Evolutionary conservation across 2,329 filamentous ascomycete genomes (phyloP).

Genomic region (Aspergillus tamarii): DNA sequence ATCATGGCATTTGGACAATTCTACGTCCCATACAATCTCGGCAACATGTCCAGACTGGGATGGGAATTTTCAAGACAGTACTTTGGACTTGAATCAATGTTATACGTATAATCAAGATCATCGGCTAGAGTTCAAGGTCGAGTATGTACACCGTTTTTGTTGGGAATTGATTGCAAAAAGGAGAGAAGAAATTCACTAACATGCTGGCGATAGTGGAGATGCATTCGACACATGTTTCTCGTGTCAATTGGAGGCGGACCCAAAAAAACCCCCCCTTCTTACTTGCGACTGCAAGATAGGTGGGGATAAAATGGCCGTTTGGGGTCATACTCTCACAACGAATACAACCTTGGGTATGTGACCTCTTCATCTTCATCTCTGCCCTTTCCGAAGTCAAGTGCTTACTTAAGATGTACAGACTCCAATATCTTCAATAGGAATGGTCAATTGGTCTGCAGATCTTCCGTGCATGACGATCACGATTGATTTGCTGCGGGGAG

Average conservation of each 20-base stretch:
- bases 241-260: background rate
- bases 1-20: background rate
- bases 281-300: too few relatives aligned
- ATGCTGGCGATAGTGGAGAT: background rate
- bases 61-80: background rate
- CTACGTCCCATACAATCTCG: background rate
- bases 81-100: background rate
- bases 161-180: background rate
- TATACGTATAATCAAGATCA: background rate
- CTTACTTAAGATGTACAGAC: background rate
- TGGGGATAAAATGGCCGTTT: too few relatives aligned
- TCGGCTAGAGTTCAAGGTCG: background rate
- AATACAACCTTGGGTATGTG: too few relatives aligned
- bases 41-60: background rate
- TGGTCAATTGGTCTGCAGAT: background rate
- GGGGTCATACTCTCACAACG: too few relatives aligned
- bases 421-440: background rate
- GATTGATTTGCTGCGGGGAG: background rate
- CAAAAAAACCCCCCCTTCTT: too few relatives aligned
- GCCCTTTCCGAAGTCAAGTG: background rate
- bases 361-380: background rate
- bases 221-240: background rate
- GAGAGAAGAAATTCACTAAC: background rate
- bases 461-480: background rate
- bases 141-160: background rate